phyloP scores from a whole-genome alignment of 768 basidiomycete genomes.

The Galerina marginata region DNA sequence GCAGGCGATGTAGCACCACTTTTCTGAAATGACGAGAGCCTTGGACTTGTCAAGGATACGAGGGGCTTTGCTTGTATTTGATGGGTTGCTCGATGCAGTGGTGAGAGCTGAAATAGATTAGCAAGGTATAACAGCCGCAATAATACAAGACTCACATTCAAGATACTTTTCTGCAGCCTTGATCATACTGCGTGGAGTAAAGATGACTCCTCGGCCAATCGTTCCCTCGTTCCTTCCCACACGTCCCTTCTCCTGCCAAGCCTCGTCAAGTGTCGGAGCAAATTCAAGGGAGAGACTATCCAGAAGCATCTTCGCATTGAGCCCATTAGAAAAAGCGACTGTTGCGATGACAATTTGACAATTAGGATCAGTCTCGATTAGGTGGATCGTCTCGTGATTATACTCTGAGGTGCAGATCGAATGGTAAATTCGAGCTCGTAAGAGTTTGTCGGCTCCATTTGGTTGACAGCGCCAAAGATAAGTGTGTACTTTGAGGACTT shows the following conservation, averaged over 20 bases:
- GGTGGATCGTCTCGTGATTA: not conserved
- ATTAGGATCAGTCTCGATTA: slow-evolving; percentile 5
- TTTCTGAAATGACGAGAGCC: slow-evolving; percentile 12
- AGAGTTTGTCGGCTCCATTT: not conserved
- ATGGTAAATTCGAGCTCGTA: not conserved
- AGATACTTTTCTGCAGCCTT: not conserved
- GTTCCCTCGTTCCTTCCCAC: slow-evolving; percentile 7
- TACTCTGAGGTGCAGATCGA: not conserved
- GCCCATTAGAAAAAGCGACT: slow-evolving; percentile 14
- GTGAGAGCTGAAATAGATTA: not conserved
- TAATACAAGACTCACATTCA: not conserved
- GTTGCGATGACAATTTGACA: slow-evolving; percentile 9
- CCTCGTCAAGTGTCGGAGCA: slow-evolving; percentile 6
- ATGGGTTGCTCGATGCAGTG: not conserved
- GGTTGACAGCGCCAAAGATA: slow-evolving; percentile 6
- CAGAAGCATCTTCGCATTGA: slow-evolving; percentile 11
- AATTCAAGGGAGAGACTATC: slow-evolving; percentile 16
- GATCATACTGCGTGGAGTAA: not conserved
- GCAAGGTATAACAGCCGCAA: not conserved
- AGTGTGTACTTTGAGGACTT: slow-evolving; percentile 1
- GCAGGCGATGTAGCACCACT: slow-evolving; percentile 13
- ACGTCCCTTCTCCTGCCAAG: slow-evolving; percentile 15
- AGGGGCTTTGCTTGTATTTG: slow-evolving; percentile 2
- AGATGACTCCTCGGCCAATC: slow-evolving; percentile 7
- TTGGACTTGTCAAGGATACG: slow-evolving; percentile 5